Base-by-base conservation (phyloP, 2,329 filamentous ascomycete genomes). In the Aureobasidium sp. region DNA sequence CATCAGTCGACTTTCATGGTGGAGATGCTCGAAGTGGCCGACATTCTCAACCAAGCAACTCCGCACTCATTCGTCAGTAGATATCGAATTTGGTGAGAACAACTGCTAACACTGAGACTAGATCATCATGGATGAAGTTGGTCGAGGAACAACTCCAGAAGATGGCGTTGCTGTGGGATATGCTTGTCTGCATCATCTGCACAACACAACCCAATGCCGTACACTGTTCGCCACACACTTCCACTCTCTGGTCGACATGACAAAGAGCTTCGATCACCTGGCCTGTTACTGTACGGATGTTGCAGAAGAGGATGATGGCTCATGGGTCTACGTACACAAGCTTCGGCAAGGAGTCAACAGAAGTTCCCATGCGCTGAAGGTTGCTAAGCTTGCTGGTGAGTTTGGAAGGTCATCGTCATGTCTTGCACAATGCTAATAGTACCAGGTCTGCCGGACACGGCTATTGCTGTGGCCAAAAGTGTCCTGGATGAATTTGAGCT, bases 1-100 rank as follows among this genome's bases (percentile, higher is more conserved):
- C 89, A 96, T 75, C 92, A 97, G 73, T 96, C 90, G 57, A 99
- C 95, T 0, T 99, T 99, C 74, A 97, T 99, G 94, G 90, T 97
- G 1, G 94, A 99, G 76, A 99, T 99, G 94, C 81, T 96, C 2
- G 94, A 99, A 75, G 96, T 94, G 21, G 92, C 93, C 1, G 82
- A 88, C 27, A 99, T 99, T 57, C 80, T 99, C 57, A 89, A 87
- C 63, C 81, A 89, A 65, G 93, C 94, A 0, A 97, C 93, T 0
- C 76, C 85, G 1, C 82, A 87, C 25, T 94, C 88, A 0, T 95
- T 99, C 68, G 93, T 80, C 2, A 29, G 55, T 40, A 9, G 2
- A 38, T 11, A 4, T 11, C 27, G 6, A 4, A 17, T 6, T 4
- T 3, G 15, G 8, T 11, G 7, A 19, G 11, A 7, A 6, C n/a